Percentiles rank a stretch among this genome's conserved stretches.
phyloP scores from a whole-genome alignment of 768 basidiomycete species.

The Lentinula boryana region DNA sequence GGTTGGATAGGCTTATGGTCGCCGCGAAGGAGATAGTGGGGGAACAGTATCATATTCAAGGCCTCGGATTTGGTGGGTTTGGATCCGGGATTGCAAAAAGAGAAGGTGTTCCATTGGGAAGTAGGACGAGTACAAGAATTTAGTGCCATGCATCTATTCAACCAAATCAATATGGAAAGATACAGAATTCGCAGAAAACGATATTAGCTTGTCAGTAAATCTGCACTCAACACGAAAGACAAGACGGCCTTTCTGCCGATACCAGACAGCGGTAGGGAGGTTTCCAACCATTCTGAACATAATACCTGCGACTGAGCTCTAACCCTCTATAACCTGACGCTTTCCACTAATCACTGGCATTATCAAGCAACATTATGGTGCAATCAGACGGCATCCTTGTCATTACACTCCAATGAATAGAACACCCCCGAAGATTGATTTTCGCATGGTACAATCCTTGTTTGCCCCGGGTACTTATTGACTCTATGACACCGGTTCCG shows the following conservation, averaged over 20 bases:
- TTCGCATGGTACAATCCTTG: not conserved
- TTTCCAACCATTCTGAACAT: too few species aligned
- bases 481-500: not conserved
- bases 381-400: not conserved
- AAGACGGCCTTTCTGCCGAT: too few species aligned
- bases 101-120: slow-evolving; percentile 22
- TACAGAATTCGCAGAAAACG: too few species aligned
- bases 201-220: too few species aligned
- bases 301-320: too few species aligned
- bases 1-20: slow-evolving; percentile 73
- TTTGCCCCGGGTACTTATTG: not conserved
- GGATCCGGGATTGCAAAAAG: slow-evolving; percentile 14
- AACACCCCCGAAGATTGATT: not conserved
- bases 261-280: too few species aligned
- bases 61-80: slow-evolving; percentile 33
- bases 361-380: not conserved
- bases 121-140: slow-evolving; percentile 20
- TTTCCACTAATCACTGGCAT: too few species aligned
- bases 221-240: too few species aligned
- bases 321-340: too few species aligned
- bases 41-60: slow-evolving; percentile 82
- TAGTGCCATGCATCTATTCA: not conserved
- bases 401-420: not conserved
- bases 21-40: slow-evolving; percentile 84
- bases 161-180: not conserved